Evolutionary conservation across 2,329 filamentous ascomycete species (phyloP).

Genomic region (Exophiala sideris): DNA sequence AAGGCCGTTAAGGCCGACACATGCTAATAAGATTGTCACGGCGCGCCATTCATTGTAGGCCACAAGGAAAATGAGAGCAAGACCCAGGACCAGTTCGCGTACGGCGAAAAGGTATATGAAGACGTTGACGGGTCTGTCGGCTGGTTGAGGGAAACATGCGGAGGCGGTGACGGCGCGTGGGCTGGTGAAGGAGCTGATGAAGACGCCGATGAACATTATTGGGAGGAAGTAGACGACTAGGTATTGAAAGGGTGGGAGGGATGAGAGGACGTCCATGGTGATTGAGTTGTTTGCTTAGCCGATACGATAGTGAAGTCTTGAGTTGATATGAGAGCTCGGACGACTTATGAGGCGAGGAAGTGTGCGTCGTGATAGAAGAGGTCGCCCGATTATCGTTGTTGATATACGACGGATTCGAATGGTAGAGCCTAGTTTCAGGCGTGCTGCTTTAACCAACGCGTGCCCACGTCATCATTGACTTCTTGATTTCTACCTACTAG

Average conservation of each 20-base stretch:
- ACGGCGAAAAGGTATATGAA: constrained; percentile 12
- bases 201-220: constrained; percentile 4
- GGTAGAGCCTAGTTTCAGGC: too few relatives aligned
- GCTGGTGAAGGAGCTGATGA: constrained; percentile 1
- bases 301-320: too few relatives aligned
- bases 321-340: too few relatives aligned
- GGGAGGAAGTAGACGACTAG: constrained; percentile 5
- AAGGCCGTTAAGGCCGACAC: constrained; percentile 5
- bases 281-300: too few relatives aligned
- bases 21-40: constrained; percentile 4
- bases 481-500: too few relatives aligned
- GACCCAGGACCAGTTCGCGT: constrained; percentile 6
- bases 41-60: constrained; percentile 8
- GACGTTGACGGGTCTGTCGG: background rate
- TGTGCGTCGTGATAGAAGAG: too few relatives aligned
- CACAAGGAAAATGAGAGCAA: constrained; percentile 3
- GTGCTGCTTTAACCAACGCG: too few relatives aligned
- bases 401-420: too few relatives aligned
- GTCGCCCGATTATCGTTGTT: too few relatives aligned
- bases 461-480: too few relatives aligned
- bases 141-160: constrained; percentile 3
- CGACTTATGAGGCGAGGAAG: too few relatives aligned
- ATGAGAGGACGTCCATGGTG: too few relatives aligned
- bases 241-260: constrained; percentile 5
- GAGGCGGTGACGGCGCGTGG: constrained; percentile 1